Base-by-base conservation (phyloP, 1,284 basidiomycete species). In the Leccinum pachyderme region DNA sequence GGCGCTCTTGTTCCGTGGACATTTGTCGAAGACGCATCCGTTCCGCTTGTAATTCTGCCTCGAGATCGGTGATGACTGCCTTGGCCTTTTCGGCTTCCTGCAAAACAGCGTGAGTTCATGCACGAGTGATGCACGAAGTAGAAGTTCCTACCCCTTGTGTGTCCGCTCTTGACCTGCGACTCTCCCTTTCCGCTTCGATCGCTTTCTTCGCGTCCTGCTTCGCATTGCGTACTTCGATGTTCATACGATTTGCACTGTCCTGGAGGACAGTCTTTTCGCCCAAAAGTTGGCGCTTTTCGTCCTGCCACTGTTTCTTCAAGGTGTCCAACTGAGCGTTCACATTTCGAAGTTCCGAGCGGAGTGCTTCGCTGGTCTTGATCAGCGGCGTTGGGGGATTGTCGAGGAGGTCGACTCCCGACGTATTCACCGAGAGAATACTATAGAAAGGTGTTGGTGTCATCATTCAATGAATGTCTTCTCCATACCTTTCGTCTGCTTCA, bases 41-140 rank as follows among this genome's bases (percentile, higher is more conserved):
- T 68, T 93, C 90, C 1, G 76, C 74, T 53, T 82, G 83, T 22
- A 93, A 73, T 37, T 86, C 81, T 28, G 72, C 75, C 62, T 93
- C 89, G 5, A 93, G 78, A 12, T 86, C 85, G 3, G 78, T 75
- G 56, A 91, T 83, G 24, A 79, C 78, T 13, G 70, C 72, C 61
- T 81, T 87, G 2, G 89, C 87, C 49, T 77, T 80, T 37, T 84
- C 83, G 8, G 89, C 78, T 58, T 91, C 89, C 87, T 91, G 58
- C 32, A 25, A 29, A 22, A 25, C 11, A 1, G 31, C 3, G 43
- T 62, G n/a, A 66, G 43, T 53, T 37, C 25, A 13, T 37, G 28
- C 43, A 45, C n/a, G 18, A n/a, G 35, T 33, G 9, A 25, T 29
- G 6, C 22, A 2, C 8, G 15, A 45, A 54, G 24, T 5, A 2